Evolutionary conservation across 176 grass and related monocot genomes (phyloP), one percentile per base, ranked within the genome.

Genomic region (Phyllostachys edulis): DNA sequence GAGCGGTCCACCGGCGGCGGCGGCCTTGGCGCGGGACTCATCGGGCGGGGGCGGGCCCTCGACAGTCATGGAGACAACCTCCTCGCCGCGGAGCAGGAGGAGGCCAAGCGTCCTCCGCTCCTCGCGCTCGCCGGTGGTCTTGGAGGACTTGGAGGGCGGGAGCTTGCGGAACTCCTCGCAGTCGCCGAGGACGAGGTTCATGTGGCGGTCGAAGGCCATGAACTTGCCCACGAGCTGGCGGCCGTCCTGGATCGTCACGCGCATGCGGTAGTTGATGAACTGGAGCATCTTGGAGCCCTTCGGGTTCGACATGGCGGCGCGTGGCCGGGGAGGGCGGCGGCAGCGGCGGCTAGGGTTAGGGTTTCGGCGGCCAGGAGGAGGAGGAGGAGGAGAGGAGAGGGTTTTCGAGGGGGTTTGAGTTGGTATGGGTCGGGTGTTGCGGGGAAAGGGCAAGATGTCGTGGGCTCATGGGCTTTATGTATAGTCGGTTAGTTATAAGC

Each of bases 151-250:
- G 64, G 88, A 85, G 4, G 96, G 96, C 10, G 96, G 96, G 0
- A 99, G 91, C 83, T 84, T 92, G 83, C 96, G 96, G 83, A 99
- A 96, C 93, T 99, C 93, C 96, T 99, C 96, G 83, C 96, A 99
- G 77, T 99, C 96, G 66, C 96, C 89, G 83, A 99, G 89, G 77
- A 95, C 96, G 56, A 99, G 89, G 93, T 99, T 99, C 91, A 99
- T 95, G 89, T 99, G 96, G 65, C 96, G 93, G 78, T 99, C 96
- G 96, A 99, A 99, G 57, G 96, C 96, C 93, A 99, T 96, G 91
- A 96, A 99, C 89, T 99, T 99, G 40, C 93, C 93, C 24, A 99
- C 96, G 21, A 99, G 91, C 73, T 99, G 96, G 6, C 96, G 93
- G 0, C 93, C 93, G 65, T 99, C 96, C 90, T 96, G 96, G 91